A percentile compares a stretch with the other conserved stretches of the same genome.
Conservation (phyloP, 345 rosid species). For the Eucalyptus lansdowneana region DNA sequence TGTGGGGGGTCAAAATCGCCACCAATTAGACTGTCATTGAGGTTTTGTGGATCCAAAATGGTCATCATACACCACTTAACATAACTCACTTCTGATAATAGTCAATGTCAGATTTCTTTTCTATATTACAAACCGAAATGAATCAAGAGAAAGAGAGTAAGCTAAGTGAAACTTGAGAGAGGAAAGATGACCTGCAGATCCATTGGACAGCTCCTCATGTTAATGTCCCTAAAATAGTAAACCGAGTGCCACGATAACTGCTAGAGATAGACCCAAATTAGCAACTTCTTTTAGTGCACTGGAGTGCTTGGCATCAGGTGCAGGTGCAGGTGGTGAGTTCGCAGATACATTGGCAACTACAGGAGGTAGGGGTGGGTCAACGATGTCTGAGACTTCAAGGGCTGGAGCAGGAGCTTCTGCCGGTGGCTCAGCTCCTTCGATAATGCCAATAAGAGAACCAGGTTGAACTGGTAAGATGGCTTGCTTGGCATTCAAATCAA, state of each 20-base stretch:
- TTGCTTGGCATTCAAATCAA: constrained; percentile 12
- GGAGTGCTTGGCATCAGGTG: constrained; percentile 7
- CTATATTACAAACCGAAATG: background rate
- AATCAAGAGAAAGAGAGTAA: background rate
- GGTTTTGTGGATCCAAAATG: background rate
- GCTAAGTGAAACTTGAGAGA: background rate
- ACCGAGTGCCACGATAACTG: constrained; percentile 14
- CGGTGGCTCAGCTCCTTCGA: constrained; percentile 12
- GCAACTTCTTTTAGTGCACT: constrained; percentile 6
- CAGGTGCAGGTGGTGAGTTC: background rate
- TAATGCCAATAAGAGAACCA: constrained; percentile 21
- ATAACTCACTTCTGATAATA: background rate
- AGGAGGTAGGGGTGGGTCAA: constrained; percentile 76
- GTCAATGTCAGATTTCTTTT: background rate
- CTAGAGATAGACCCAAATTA: constrained; percentile 13
- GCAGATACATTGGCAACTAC: constrained; percentile 8
- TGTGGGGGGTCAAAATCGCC: background rate
- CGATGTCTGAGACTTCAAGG: constrained; percentile 36
- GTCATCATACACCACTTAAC: background rate
- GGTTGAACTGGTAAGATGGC: constrained; percentile 41
- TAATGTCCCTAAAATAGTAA: constrained; percentile 2
- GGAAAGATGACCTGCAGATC: background rate
- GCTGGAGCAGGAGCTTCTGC: constrained; percentile 29
- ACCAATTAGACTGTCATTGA: background rate
- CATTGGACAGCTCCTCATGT: background rate